Base-by-base conservation (phyloP, 352 stramenopile species). In the Globisporangium viniferum region DNA sequence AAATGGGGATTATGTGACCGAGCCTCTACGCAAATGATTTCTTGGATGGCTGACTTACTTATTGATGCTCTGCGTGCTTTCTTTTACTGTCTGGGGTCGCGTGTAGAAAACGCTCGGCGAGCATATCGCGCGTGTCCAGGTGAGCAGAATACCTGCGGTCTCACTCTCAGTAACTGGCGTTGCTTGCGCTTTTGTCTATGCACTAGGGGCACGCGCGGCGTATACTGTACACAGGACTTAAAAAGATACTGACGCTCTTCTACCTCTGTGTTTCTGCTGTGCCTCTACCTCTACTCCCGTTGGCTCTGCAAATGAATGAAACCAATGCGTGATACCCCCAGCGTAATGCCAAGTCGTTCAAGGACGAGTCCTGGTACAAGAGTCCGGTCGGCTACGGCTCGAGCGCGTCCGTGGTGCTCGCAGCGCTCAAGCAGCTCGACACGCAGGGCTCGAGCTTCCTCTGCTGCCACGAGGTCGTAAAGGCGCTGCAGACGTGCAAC, bases 331-430 rank as follows among this genome's bases (percentile, higher is more conserved):
- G 62, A 72, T n/a, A 63, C 59, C 0, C 54, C 69, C 67, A 84
- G 69, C 55, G 39, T 36, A 35, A 59, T 39, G 67, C 59, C 56
- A 91, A 91, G 70, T 78, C 78, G 29, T 91, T 85, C 73, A 91
- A 89, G 64, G 69, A 84, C 55, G 79, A 89, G 18, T 54, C 74
- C 5, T 91, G 80, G 80, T 88, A 88, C 59, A 70, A 58, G 4
- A 90, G 80, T 58, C 77, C 77, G 5, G 71, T 88, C 22, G 80
- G 77, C 2, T 62, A 60, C 24, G 82, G 82, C 10, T 91, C 80
- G 36, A 82, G 73, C 46, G 70, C 72, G 6, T 80, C 82, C 1
- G 80, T 89, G 5, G 20, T 91, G 56, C 69, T 85, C 2, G 65
- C 75, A 4, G 72, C 78, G 33, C 59, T 89, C 31, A 82, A 79